Base-by-base conservation (phyloP, 1,284 basidiomycete species). In the Pseudomicrostroma phylloplanum region DNA sequence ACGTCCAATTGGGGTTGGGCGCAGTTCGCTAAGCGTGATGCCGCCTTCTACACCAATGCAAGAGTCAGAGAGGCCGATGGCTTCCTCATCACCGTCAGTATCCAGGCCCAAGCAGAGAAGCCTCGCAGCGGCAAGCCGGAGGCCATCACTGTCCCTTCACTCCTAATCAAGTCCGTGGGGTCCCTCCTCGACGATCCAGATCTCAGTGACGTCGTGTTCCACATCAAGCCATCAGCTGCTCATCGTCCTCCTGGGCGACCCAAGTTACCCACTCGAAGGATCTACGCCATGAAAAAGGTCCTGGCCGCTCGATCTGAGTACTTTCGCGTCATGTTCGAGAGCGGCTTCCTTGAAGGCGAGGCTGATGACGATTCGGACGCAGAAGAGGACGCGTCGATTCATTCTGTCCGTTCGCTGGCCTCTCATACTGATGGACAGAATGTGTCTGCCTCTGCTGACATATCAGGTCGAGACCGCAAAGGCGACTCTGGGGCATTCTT, bases 1-100 rank as follows among this genome's bases (percentile, higher is more conserved):
- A 89, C 79, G 23, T 69, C 77, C 39, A 81, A 81, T 58, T 81
- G 80, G 80, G 80, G 80, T 25, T 15, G 70, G 76, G 70, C 41
- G 54, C 89, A 88, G 73, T 92, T 92, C 78, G 87, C 89, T 26
- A 85, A 85, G 57, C 83, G 90, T 66, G 89, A 91, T 63, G 78
- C 80, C 17, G 85, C 91, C 9, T 92, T 86, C 78, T 87, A 87
- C 71, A 80, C 83, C 55, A 83, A 86, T 12, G 81, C 81, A 21
- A 73, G 81, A 1, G 86, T 88, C 26, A 84, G 84, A 63, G 78
- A 69, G 39, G 63, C 76, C 15, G 82, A 92, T 70, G 85, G 85
- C 0, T 87, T 92, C 70, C 78, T 89, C 55, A 87, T 92, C 61
- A 83, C 86, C 21, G 92, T 91, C 72, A 88, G 85, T 13, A 90